Evolutionary conservation across 2,329 filamentous ascomycete genomes (phyloP).

Genomic region (Diplocarpon rosae): DNA sequence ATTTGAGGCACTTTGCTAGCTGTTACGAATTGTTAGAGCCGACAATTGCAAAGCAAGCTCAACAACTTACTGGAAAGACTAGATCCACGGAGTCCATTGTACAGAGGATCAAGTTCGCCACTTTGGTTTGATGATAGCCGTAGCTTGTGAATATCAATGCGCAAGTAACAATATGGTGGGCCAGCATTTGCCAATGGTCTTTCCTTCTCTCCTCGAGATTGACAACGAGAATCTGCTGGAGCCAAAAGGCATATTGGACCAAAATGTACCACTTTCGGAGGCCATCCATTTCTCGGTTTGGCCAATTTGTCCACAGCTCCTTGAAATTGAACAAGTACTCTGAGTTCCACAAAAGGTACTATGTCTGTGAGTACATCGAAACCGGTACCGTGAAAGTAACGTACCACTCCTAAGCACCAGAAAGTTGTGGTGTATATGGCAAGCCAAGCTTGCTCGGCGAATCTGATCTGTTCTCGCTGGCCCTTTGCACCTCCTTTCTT

Average conservation of each 20-base stretch:
- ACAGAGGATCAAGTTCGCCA: constrained; percentile 79
- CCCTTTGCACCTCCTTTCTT: constrained; percentile 61
- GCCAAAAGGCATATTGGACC: constrained; percentile 81
- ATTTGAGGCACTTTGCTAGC: constrained; percentile 90
- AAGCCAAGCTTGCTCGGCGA: constrained; percentile 92
- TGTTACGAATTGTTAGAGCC: constrained; percentile 29
- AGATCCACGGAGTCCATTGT: constrained; percentile 93
- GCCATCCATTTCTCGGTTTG: constrained; percentile 61
- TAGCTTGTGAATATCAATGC: constrained; percentile 73
- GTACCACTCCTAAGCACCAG: constrained; percentile 75
- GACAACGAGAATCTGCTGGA: constrained; percentile 89
- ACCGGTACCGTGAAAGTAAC: constrained; percentile 22
- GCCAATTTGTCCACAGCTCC: constrained; percentile 79
- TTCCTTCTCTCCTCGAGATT: constrained; percentile 91
- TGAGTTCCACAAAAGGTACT: constrained; percentile 75
- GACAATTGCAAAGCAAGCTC: neutral
- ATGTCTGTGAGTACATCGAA: constrained; percentile 15
- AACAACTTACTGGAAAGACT: constrained; percentile 61
- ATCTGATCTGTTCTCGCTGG: constrained; percentile 66
- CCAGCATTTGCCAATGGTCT: constrained; percentile 93
- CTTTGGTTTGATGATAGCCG: constrained; percentile 73
- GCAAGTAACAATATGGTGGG: constrained; percentile 85
- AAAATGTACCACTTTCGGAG: constrained; percentile 84
- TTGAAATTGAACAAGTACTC: constrained; percentile 67
- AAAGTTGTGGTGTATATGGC: constrained; percentile 72